A percentile compares a stretch with the other conserved stretches of the same genome.
phyloP scores from a whole-genome alignment of 306 rosid genomes.

The Carpinus fangiana region DNA sequence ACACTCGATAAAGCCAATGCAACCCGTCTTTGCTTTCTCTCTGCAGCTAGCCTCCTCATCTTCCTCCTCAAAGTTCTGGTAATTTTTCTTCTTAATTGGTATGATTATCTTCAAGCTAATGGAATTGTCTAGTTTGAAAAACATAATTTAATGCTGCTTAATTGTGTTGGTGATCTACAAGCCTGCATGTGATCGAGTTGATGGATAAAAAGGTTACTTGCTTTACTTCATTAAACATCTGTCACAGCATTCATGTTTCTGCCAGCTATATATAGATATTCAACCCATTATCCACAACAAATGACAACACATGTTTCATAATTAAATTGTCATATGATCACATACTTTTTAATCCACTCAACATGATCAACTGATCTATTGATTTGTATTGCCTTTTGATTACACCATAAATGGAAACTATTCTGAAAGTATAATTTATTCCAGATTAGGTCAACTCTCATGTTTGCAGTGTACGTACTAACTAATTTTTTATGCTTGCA shows the following conservation, averaged over 20 bases:
- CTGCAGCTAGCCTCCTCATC: not conserved
- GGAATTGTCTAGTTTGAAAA: not conserved
- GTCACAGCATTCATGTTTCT: not conserved
- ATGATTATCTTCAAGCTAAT: not conserved
- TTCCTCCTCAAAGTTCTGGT: conserved; percentile 3
- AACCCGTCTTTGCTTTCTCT: not conserved
- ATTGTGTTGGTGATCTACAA: not conserved
- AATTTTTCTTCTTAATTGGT: not conserved
- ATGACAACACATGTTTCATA: not conserved
- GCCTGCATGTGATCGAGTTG: not conserved
- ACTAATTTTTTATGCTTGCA: no score
- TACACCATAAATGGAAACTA: not conserved
- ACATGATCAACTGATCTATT: not conserved
- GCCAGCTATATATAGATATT: not conserved
- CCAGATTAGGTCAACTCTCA: not conserved
- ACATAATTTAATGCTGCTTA: not conserved
- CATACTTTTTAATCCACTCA: not conserved
- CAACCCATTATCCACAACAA: not conserved
- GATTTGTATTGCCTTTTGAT: not conserved
- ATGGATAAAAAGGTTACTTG: not conserved
- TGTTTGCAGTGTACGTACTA: no score
- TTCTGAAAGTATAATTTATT: not conserved
- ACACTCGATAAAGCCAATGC: not conserved
- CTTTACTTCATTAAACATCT: not conserved
- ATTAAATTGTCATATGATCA: not conserved